Percentiles rank a stretch among this genome's conserved stretches.
These are phyloP conservation scores for Rubia balearica DNA, from an alignment of 305 asterid species.

Conservation along the genomic window DNA sequence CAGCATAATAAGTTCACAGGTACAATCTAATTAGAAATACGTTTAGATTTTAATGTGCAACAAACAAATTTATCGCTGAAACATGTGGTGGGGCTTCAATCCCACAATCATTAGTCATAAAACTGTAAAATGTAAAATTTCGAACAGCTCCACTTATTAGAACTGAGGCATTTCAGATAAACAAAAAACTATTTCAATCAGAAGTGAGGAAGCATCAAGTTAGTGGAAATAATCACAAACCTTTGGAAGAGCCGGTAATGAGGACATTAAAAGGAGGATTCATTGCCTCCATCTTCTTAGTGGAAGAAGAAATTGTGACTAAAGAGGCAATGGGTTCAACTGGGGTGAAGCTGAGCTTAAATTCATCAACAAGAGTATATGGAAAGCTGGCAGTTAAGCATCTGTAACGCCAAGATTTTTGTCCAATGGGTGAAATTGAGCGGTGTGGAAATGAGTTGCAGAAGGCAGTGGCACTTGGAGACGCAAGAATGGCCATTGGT, in stretches of 20 bases:
- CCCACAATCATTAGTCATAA: not conserved
- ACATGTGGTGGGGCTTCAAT: not conserved
- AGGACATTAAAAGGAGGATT: constrained; percentile 73
- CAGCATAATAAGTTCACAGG: not conserved
- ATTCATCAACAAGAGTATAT: not conserved
- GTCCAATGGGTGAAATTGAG: not conserved
- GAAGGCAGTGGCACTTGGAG: constrained; percentile 4
- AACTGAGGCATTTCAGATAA: not conserved
- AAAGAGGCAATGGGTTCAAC: not conserved
- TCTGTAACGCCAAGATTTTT: not conserved
- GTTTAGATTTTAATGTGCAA: not conserved
- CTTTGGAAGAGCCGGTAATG: constrained; percentile 77
- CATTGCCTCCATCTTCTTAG: constrained; percentile 43
- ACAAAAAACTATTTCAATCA: not conserved
- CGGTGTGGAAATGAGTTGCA: not conserved
- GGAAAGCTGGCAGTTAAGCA: not conserved
- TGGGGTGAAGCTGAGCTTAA: constrained; percentile 1
- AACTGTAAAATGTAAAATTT: not conserved
- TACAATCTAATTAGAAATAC: not conserved
- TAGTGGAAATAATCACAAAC: constrained; percentile 16
- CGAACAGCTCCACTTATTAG: not conserved
- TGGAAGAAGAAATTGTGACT: constrained; percentile 12
- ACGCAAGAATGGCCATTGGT: constrained; percentile 7
- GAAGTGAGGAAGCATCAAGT: not conserved
- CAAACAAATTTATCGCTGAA: not conserved